Evolutionary conservation across 768 basidiomycete genomes (phyloP), one percentile per base, ranked within the genome.

Genomic region (Suillus placidus): DNA sequence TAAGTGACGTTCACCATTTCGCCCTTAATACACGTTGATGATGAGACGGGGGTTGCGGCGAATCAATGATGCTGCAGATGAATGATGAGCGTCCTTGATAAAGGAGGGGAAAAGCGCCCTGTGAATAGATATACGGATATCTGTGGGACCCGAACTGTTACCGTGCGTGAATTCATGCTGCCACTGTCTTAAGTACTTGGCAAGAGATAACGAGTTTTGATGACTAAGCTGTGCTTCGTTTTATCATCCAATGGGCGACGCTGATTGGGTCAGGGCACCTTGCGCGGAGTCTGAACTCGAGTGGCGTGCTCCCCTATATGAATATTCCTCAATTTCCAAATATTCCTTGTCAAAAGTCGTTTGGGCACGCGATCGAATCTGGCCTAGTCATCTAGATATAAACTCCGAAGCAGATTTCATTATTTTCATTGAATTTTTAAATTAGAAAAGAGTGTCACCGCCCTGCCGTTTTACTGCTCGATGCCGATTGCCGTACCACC

Each of bases 1-100:
- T 80, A 84, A 57, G 80, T 81, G 34, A 73, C 77, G 71, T 84
- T 83, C 67, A 81, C 81, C 81, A 81, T 82, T 60, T 66, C 70
- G n/a, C 60, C 37, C 37, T 23, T 51, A 32, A 30, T 54, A 8
- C 42, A 38, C 23, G 56, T 10, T 35, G n/a, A 7, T 40, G 5
- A 23, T 51, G 14, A 18, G 54, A 26, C 16, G 58, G 20, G 26
- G 40, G 47, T 52, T 67, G 58, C 26, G 45, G 58, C 37, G 51
- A 61, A 49, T 35, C 18, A 14, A 10, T 6, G 49, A 30, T 16
- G 10, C 30, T 43, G 14, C 2, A n/a, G n/a, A 43, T 47, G 42
- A 42, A 45, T 16, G 64, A 66, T 64, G 61, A 57, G 64, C 7
- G 65, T 64, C 64, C 20, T 55, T 23, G 49, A n/a, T 63, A 57